Evolutionary conservation across 192 early-diverging fungal species (phyloP), one percentile per base, ranked within the genome.

Genomic region (Backusella tuberculispora): DNA sequence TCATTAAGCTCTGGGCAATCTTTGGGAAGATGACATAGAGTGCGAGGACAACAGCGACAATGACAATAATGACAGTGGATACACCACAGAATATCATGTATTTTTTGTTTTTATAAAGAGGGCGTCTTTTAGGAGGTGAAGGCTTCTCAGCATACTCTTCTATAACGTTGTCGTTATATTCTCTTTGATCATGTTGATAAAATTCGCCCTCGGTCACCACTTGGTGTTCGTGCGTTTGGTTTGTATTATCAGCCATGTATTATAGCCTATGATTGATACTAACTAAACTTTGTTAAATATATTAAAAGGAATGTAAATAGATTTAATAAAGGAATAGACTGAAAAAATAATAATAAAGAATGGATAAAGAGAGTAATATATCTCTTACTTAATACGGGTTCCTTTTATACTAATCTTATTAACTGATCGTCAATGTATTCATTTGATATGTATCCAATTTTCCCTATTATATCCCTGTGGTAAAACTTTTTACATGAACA

Each of bases 1-100:
- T 83, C 44, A 88, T 78, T 37, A 83, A 76, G 1, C 64, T 42
- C 75, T 87, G 85, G 19, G 85, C 85, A 47, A 88, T 74, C 63
- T 78, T 81, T n/a, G 88, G 88, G 71, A 89, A 77, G 48, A 85
- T 78, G 10, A 88, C 88, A 53, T 86, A 87, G 19, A 88, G 60
- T 8, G 76, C 78, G 4, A 90, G 41, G 17, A 80, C 80, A 15
- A 88, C 81, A 3, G 85, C 75, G 40, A 88, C 83, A 37, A 82
- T 69, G 13, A 82, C 41, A 38, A 84, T 46, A 53, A 90, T 79
- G 9, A 84, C 76, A 6, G 77, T 82, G 53, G 85, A 56, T 34
- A 83, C 75, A 34, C 75, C 73, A 66, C 87, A 90, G 63, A 87
- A 80, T 73, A 83, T 83, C 84, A 86, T 86, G 65, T 80, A 86